These are phyloP conservation scores for Aureobasidium sp. DNA, from an alignment of 2,329 filamentous ascomycete genomes.

Conservation along the genomic window DNA sequence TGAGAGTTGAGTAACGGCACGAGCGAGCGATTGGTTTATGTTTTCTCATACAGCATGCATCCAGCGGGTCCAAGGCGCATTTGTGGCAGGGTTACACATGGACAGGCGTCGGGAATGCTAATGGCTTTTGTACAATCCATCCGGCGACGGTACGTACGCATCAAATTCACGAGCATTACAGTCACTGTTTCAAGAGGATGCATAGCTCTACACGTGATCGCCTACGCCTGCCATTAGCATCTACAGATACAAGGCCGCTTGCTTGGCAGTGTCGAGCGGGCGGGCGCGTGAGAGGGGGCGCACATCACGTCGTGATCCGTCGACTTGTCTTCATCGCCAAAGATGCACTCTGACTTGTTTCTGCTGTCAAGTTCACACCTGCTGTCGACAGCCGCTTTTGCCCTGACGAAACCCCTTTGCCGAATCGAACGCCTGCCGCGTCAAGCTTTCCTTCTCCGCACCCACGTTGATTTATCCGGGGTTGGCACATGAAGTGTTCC, in stretches of 20 bases:
- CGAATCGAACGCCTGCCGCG: not conserved
- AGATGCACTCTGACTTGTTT: not conserved
- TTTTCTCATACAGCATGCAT: not conserved
- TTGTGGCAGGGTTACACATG: not conserved
- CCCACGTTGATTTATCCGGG: not conserved
- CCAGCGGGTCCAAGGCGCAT: not conserved
- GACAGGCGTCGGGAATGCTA: not conserved
- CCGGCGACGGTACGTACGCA: slow-evolving; percentile 6
- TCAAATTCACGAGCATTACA: not conserved
- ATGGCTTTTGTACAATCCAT: slow-evolving; percentile 8
- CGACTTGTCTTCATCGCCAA: not conserved
- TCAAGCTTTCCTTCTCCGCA: slow-evolving; percentile 12
- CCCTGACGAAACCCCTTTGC: not conserved
- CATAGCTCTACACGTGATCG: slow-evolving; percentile 7
- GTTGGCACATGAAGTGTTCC: not conserved
- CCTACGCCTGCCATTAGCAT: not conserved
- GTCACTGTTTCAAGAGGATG: not conserved
- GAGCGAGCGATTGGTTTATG: not conserved
- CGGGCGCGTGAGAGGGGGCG: slow-evolving; percentile 1
- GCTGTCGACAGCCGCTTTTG: not conserved
- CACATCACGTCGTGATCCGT: not conserved
- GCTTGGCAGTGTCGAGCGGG: slow-evolving; percentile 9
- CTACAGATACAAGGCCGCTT: not conserved
- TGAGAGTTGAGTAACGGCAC: not conserved
- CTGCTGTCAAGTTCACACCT: not conserved